phyloP scores from a whole-genome alignment of 257 asterid genomes.

The Forsythia viridissima region DNA sequence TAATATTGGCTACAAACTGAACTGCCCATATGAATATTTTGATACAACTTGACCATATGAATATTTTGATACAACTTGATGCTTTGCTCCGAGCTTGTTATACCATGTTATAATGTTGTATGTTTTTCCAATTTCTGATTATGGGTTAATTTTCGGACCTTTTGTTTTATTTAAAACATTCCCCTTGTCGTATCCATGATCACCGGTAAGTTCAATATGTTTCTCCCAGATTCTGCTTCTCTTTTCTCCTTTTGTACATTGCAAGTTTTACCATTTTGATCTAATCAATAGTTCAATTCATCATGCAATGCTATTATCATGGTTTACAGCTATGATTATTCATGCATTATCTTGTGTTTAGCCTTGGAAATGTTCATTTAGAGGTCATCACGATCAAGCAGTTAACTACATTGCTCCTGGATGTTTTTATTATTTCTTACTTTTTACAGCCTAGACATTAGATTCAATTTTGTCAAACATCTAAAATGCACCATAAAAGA shows the following conservation, averaged over 20 bases:
- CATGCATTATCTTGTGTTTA: background rate
- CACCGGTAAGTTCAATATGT: background rate
- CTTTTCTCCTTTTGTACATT: background rate
- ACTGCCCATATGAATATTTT: background rate
- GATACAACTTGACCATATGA: background rate
- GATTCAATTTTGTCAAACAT: background rate
- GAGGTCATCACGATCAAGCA: background rate
- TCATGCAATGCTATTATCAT: background rate
- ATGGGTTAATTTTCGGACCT: background rate
- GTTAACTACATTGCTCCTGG: background rate
- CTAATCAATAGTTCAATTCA: background rate
- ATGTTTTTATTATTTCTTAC: background rate
- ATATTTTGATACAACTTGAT: background rate
- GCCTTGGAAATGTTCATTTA: background rate
- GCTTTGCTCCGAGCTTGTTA: background rate
- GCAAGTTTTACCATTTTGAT: background rate
- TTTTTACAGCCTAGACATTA: background rate
- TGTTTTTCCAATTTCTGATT: background rate
- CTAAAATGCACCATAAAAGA: background rate
- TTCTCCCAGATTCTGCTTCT: background rate
- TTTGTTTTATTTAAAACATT: background rate
- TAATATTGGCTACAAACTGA: conserved; percentile 28
- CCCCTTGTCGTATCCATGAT: background rate
- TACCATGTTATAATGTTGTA: background rate
- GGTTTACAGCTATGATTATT: background rate